Percentiles rank a stretch among this genome's conserved stretches.
Evolutionary conservation across 805 yeast species (phyloP).

Genomic region (Kodamaea kakaduensis): DNA sequence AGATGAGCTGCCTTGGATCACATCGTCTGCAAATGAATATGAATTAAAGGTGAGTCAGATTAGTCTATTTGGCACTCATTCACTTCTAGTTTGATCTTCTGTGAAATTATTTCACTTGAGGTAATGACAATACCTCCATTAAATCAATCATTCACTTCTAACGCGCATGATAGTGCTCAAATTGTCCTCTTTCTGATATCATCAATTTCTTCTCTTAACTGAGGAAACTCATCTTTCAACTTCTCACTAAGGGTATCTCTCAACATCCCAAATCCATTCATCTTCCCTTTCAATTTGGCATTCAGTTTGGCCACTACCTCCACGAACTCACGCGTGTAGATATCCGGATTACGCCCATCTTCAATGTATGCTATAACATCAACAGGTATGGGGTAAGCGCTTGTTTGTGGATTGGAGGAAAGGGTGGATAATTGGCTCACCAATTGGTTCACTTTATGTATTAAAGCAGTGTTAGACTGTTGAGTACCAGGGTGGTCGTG

Average conservation of each 20-base stretch:
- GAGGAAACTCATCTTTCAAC: constrained; percentile 76
- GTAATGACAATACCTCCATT: no score
- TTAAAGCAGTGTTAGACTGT: constrained; percentile 56
- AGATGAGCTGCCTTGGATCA: no score
- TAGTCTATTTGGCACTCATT: no score
- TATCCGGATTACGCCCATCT: constrained; percentile 95
- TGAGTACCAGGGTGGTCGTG: constrained; percentile 91
- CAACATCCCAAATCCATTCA: constrained; percentile 61
- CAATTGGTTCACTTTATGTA: constrained; percentile 40
- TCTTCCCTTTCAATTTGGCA: constrained; percentile 82
- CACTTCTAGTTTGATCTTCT: no score
- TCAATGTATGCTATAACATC: constrained; percentile 91
- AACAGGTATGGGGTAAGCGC: constrained; percentile 55
- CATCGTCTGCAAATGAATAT: no score
- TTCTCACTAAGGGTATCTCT: constrained; percentile 65
- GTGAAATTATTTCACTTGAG: no score
- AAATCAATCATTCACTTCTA: background rate
- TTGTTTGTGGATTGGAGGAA: constrained; percentile 29
- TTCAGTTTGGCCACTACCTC: constrained; percentile 90
- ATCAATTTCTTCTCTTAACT: constrained; percentile 54
- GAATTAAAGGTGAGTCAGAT: no score
- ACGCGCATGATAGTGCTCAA: background rate
- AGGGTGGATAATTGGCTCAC: constrained; percentile 34
- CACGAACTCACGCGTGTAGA: constrained; percentile 92
- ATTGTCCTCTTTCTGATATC: constrained; percentile 48